phyloP scores from a whole-genome alignment of 306 rosid genomes.

The Vigna angularis region DNA sequence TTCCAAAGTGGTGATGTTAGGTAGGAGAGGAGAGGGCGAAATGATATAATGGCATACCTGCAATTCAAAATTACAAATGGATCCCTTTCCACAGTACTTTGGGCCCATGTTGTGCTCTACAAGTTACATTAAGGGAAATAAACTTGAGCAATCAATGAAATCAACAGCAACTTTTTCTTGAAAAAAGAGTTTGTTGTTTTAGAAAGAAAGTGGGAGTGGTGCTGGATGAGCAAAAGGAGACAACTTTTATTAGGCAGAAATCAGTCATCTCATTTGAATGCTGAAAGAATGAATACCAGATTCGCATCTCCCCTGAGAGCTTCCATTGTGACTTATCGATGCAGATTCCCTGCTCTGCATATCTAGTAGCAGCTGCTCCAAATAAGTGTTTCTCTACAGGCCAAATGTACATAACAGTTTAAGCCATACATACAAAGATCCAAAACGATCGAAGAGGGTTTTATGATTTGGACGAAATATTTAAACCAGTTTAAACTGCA shows the following conservation, averaged over 20 bases:
- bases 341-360: conserved; percentile 53
- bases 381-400: conserved; percentile 63
- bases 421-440: conserved; percentile 9
- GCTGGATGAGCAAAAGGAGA: neutral
- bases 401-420: conserved; percentile 36
- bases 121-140: conserved; percentile 5
- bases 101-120: conserved; percentile 53
- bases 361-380: conserved; percentile 66
- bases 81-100: conserved; percentile 49
- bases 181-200: neutral
- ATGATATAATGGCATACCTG: conserved; percentile 57
- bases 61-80: conserved; percentile 61
- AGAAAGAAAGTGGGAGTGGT: neutral
- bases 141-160: conserved; percentile 4
- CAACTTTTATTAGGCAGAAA: conserved; percentile 25
- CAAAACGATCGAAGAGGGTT: conserved; percentile 33
- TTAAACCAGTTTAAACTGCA: neutral
- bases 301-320: conserved; percentile 50
- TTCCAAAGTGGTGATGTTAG: neutral
- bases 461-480: conserved; percentile 17
- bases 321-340: conserved; percentile 37
- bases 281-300: conserved; percentile 53
- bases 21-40: conserved; percentile 1
- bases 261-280: conserved; percentile 17
- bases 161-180: neutral